Evolutionary conservation across 768 basidiomycete species (phyloP), one percentile per base, ranked within the genome.

Genomic region (Boletus subcaerulescens): DNA sequence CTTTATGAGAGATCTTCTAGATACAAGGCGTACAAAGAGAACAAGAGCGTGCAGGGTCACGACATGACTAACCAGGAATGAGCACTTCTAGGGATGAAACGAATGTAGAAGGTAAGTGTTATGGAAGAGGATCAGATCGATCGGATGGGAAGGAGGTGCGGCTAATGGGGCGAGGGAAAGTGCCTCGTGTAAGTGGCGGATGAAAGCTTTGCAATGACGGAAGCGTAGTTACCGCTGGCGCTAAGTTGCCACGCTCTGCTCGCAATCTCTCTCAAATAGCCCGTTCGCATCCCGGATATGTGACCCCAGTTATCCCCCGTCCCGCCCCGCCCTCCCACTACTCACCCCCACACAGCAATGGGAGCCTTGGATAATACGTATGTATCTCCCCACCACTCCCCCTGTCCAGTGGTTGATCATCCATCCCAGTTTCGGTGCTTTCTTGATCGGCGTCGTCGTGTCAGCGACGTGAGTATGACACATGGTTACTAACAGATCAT

Each of bases 361-460:
- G 50, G 41, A 44, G 13, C n/a, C 36, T 57, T 76, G 45, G 75
- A 75, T 33, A 71, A 71, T 10, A 78, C 77, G 76, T 78, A 56
- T 36, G 73, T 67, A 10, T 35, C 11, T 24, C 13, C 15, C 9
- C 40, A 11, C 35, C 36, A 10, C 35, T 13, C 24, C 20, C 14
- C 41, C 39, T 35, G 17, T 45, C 18, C 40, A 24, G 6, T n/a
- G 32, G 26, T 18, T 53, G 40, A 65, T 43, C 40, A 31, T 52
- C 24, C 35, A n/a, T 22, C 48, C 24, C 40, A 83, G 81, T 32
- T 62, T 83, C 44, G 83, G 83, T 8, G 82, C 81, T 48, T 76
- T 77, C 47, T 76, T 79, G 56, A 70, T 84, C 53, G 83, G 83
- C 8, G 74, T 82, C n/a, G 71, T 83, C 29, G 56, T 80, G 17